Evolutionary conservation across 2,329 filamentous ascomycete species (phyloP).

Genomic region (Aspergillus aculeatinus): DNA sequence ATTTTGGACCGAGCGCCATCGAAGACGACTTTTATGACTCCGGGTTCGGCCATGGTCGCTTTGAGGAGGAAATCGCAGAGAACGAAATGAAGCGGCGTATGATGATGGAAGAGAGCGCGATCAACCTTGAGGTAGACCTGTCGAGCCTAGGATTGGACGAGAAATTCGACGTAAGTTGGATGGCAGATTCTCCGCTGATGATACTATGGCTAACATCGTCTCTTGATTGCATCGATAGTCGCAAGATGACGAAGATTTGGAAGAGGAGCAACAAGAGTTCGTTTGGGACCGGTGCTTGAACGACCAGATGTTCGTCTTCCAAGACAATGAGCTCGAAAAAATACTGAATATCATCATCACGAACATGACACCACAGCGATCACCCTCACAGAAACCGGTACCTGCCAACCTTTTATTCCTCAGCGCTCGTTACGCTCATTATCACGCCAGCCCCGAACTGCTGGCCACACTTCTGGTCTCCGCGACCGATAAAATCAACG

Average conservation of each 20-base stretch:
- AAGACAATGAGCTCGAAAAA: constrained; percentile 85
- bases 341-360: constrained; percentile 96
- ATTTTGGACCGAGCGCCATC: constrained; percentile 42
- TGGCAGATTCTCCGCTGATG: background rate
- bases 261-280: constrained; percentile 90
- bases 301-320: constrained; percentile 99
- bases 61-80: constrained; percentile 96
- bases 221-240: constrained; percentile 33
- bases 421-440: constrained; percentile 92
- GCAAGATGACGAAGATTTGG: constrained; percentile 79
- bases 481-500: constrained; percentile 94
- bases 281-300: constrained; percentile 92
- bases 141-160: constrained; percentile 96
- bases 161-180: constrained; percentile 72
- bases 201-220: background rate
- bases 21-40: constrained; percentile 89
- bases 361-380: constrained; percentile 94
- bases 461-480: constrained; percentile 76
- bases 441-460: constrained; percentile 85
- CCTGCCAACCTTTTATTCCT: constrained; percentile 97
- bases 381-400: constrained; percentile 94
- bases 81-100: constrained; percentile 84
- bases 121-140: constrained; percentile 93
- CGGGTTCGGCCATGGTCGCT: constrained; percentile 86
- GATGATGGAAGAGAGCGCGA: constrained; percentile 99